phyloP scores from a whole-genome alignment of 73 alveolate species.

The Breviolum minutum region DNA sequence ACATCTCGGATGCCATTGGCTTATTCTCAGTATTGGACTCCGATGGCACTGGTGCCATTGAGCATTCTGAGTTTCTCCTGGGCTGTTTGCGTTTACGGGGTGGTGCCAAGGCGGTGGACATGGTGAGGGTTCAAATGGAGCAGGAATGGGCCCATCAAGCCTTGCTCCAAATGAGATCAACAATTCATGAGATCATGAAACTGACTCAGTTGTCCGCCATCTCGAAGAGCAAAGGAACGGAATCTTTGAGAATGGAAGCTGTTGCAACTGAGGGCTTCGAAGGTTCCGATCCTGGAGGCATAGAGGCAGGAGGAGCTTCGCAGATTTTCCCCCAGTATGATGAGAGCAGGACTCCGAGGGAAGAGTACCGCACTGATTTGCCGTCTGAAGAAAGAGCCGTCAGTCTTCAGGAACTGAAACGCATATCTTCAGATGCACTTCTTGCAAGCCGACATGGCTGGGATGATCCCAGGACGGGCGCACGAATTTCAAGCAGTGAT shows the following conservation, averaged over 20 bases:
- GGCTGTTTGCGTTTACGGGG: slow-evolving; percentile 80
- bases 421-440: slow-evolving; percentile 57
- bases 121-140: slow-evolving; percentile 87
- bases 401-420: slow-evolving; percentile 49
- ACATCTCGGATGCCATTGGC: slow-evolving; percentile 68
- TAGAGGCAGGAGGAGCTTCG: not conserved
- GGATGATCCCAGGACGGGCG: slow-evolving; percentile 44
- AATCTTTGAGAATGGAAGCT: not conserved
- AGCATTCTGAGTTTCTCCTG: slow-evolving; percentile 51
- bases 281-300: not conserved
- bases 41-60: slow-evolving; percentile 84
- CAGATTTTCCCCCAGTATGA: not conserved
- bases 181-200: slow-evolving; percentile 17
- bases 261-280: not conserved
- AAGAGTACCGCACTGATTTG: not conserved
- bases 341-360: not conserved
- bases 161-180: slow-evolving; percentile 1
- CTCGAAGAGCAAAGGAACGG: not conserved
- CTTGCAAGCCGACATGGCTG: slow-evolving; percentile 83
- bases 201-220: slow-evolving; percentile 20
- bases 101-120: slow-evolving; percentile 79
- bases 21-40: slow-evolving; percentile 69
- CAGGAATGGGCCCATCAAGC: slow-evolving; percentile 81
- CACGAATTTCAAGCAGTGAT: slow-evolving; percentile 5
- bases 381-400: slow-evolving; percentile 73